A percentile compares a stretch with the other conserved stretches of the same genome.
Evolutionary conservation across 129 eudicot genomes (phyloP).

Genomic region (Chrysanthemum lavandulifolium): DNA sequence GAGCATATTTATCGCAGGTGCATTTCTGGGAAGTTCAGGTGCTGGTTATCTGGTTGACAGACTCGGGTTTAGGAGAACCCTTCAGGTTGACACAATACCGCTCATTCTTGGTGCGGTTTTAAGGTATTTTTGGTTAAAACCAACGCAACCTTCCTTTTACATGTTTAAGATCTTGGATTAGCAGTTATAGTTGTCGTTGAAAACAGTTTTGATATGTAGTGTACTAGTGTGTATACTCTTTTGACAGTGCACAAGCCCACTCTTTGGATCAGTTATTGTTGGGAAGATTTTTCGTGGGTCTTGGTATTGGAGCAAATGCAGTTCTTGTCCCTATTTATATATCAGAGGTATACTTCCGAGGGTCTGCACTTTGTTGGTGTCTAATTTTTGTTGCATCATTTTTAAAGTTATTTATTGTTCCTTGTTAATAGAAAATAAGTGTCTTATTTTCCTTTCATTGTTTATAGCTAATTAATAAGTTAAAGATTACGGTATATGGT

Average conservation of each 20-base stretch:
- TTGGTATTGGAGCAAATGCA: constrained; percentile 91
- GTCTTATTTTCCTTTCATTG: too few relatives aligned
- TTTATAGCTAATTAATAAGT: too few relatives aligned
- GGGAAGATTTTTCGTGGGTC: constrained; percentile 89
- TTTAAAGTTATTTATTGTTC: background rate
- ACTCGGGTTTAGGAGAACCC: constrained; percentile 76
- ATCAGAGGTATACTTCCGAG: constrained; percentile 63
- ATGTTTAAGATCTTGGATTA: background rate
- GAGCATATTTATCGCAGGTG: constrained; percentile 89
- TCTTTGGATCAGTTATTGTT: constrained; percentile 68
- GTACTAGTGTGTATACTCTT: constrained; percentile 18
- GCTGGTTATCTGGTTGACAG: constrained; percentile 68
- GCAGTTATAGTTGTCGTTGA: constrained; percentile 5
- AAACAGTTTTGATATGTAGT: constrained; percentile 28
- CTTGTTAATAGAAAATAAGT: background rate
- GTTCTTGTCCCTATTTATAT: constrained; percentile 90
- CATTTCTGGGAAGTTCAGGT: constrained; percentile 82
- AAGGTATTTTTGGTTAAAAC: constrained; percentile 41
- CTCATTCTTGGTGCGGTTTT: constrained; percentile 76
- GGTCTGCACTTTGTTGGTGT: constrained; percentile 15
- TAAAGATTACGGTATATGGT: too few relatives aligned
- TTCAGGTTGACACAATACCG: constrained; percentile 73
- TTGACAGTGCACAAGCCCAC: constrained; percentile 84
- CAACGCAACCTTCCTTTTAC: constrained; percentile 2
- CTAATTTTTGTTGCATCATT: background rate